Percentiles rank a stretch among this genome's conserved stretches.
Evolutionary conservation across 257 asterid species (phyloP).

Genomic region (Cynanchum wilfordii): DNA sequence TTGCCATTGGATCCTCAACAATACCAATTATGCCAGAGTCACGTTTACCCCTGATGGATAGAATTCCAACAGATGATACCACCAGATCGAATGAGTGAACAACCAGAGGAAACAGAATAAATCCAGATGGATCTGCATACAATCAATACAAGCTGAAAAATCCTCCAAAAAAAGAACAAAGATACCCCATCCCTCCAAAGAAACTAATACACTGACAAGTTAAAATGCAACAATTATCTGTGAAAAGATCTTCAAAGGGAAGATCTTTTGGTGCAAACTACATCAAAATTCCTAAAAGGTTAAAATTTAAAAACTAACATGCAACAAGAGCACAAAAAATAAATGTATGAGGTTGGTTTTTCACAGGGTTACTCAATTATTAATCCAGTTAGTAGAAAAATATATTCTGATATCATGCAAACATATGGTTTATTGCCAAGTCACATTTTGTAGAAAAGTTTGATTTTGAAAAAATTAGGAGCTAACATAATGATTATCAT

Average conservation of each 20-base stretch:
- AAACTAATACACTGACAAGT: too few species aligned
- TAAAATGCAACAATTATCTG: too few species aligned
- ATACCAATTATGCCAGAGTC: conserved; percentile 65
- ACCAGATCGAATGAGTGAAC: conserved; percentile 97
- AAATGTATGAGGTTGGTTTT: background rate
- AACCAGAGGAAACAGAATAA: conserved; percentile 94
- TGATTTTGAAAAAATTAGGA: too few species aligned
- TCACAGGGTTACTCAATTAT: background rate
- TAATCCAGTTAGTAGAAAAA: background rate
- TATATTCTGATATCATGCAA: background rate
- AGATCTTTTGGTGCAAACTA: background rate
- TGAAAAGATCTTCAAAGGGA: background rate
- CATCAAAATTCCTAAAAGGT: background rate
- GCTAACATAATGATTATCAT: background rate
- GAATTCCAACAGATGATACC: conserved; percentile 85
- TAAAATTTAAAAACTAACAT: background rate
- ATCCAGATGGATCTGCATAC: conserved; percentile 95
- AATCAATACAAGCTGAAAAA: conserved; percentile 10
- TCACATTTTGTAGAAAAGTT: background rate
- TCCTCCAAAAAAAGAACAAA: conserved; percentile 3
- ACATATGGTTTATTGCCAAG: background rate
- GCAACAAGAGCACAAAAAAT: background rate
- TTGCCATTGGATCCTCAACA: conserved; percentile 88
- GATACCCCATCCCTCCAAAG: too few species aligned
- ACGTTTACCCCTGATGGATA: conserved; percentile 73